Conservation (phyloP, 2,329 filamentous ascomycete genomes). For the Amesomyces nigricolor region DNA sequence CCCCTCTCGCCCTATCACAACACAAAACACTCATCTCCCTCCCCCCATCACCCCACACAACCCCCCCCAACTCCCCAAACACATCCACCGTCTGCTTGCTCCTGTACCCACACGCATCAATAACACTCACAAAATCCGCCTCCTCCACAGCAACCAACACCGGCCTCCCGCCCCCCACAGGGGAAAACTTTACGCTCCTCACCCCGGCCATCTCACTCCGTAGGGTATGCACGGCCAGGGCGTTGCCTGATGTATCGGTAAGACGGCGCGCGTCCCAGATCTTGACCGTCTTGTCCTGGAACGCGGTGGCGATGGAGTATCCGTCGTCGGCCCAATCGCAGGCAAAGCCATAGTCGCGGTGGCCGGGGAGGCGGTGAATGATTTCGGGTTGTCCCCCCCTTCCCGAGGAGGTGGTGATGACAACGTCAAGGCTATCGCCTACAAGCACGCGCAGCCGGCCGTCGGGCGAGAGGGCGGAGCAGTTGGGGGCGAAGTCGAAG, state of each 20-base stretch:
- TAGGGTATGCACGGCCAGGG: slow-evolving; percentile 48
- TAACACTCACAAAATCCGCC: slow-evolving; percentile 65
- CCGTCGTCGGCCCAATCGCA: slow-evolving; percentile 77
- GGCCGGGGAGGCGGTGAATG: slow-evolving; percentile 54
- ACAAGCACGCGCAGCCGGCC: slow-evolving; percentile 66
- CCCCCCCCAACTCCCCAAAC: slow-evolving; percentile 69
- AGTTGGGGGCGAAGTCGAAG: slow-evolving; percentile 64
- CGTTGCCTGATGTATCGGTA: slow-evolving; percentile 46
- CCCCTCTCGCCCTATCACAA: slow-evolving; percentile 59
- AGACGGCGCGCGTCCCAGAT: slow-evolving; percentile 74
- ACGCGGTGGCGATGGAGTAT: slow-evolving; percentile 68
- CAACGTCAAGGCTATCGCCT: slow-evolving; percentile 59
- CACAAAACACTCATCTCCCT: slow-evolving; percentile 64
- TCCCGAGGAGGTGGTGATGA: slow-evolving; percentile 54
- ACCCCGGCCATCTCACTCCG: slow-evolving; percentile 63
- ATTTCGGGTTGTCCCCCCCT: slow-evolving; percentile 33
- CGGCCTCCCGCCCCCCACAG: slow-evolving; percentile 59
- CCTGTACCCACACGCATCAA: slow-evolving; percentile 59
- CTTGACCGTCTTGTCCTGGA: slow-evolving; percentile 66
- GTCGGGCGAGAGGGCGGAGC: slow-evolving; percentile 66
- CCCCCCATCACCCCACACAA: slow-evolving; percentile 61
- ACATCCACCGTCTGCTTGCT: slow-evolving; percentile 66
- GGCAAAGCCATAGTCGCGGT: slow-evolving; percentile 67
- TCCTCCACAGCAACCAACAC: slow-evolving; percentile 70
- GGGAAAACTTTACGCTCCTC: slow-evolving; percentile 66